These are phyloP conservation scores for Epichloe hybrida DNA, from an alignment of 2,329 filamentous ascomycete genomes.

Conservation along the genomic window DNA sequence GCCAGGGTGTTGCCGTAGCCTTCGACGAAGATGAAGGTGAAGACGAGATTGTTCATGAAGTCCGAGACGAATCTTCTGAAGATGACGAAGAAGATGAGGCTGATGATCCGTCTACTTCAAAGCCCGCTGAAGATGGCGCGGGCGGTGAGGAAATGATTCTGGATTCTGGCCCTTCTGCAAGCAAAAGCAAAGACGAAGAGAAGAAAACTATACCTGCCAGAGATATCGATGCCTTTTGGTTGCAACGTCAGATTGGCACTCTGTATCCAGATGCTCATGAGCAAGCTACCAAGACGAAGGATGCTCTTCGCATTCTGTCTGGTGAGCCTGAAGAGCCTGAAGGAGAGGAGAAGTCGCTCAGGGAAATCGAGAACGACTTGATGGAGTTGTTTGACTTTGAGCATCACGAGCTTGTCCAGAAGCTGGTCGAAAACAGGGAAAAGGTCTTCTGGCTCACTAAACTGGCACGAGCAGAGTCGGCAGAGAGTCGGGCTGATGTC, in stretches of 20 bases:
- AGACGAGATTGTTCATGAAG: constrained; percentile 64
- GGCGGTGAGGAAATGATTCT: constrained; percentile 78
- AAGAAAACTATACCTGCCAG: constrained; percentile 61
- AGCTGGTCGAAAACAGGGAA: constrained; percentile 81
- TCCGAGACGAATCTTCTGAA: constrained; percentile 77
- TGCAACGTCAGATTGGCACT: constrained; percentile 81
- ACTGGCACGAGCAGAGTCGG: constrained; percentile 69
- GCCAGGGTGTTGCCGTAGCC: constrained; percentile 92
- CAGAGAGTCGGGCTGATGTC: constrained; percentile 59
- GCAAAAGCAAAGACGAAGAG: constrained; percentile 34
- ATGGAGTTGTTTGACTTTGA: constrained; percentile 99
- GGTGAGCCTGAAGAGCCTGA: constrained; percentile 56
- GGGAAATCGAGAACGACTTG: constrained; percentile 93
- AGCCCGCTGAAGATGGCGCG: constrained; percentile 28
- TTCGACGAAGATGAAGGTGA: constrained; percentile 90
- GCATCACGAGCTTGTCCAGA: constrained; percentile 82
- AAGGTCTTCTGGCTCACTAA: constrained; percentile 93
- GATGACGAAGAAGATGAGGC: constrained; percentile 53
- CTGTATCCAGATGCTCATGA: constrained; percentile 85
- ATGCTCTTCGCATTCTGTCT: constrained; percentile 70
- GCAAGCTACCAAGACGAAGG: constrained; percentile 82
- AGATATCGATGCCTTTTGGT: constrained; percentile 94
- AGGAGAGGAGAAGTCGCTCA: constrained; percentile 70
- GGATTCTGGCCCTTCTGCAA: constrained; percentile 45
- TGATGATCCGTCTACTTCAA: constrained; percentile 19